Evolutionary conservation across 2,329 filamentous ascomycete species (phyloP), one percentile per base, ranked within the genome.

Genomic region (Trichocomaceae sp.): DNA sequence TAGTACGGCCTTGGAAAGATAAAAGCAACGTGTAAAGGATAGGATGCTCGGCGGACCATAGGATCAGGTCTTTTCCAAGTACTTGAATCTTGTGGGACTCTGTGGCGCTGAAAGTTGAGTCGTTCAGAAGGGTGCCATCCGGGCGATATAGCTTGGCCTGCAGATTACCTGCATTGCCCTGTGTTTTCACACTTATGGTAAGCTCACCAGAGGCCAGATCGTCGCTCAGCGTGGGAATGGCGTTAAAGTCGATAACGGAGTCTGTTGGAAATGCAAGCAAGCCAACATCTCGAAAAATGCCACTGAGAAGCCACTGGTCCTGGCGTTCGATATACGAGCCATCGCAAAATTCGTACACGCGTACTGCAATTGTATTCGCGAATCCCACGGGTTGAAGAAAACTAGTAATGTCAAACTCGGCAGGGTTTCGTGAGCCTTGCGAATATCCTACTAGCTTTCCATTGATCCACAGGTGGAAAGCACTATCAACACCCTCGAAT

Each of bases 391-490:
- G 64, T n/a, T 71, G 65, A 1, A 88, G 70, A 31, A 76, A 69
- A 0, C 70, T 61, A 0, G 83, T 83, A 12, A 88, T 72, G 58
- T 88, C 86, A 60, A 87, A 88, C 63, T 89, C 86, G 7, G 82
- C 78, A 0, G 85, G 77, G 60, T 88, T 88, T 37, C 85, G 76
- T 9, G 81, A 81, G 0, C 85, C 86, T 63, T 88, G 84, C 2
- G 81, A 81, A 62, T 88, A 88, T 2, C 86, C 86, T 2, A 87
- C 72, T 35, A 83, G 70, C 15, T 72, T 64, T 0, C 83, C 83
- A 59, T 88, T 88, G 6, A 88, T 70, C 77, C 80, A 88, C 10
- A 88, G 69, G 65, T 88, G 84, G 61, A 85, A 88, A 0, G 85
- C 82, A 61, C 83, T 84, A 69, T 2, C 62, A 72, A 4, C 68